Percentiles rank a stretch among this genome's conserved stretches.
Evolutionary conservation across 805 yeast species (phyloP).

Genomic region (Ogataea methanolica): DNA sequence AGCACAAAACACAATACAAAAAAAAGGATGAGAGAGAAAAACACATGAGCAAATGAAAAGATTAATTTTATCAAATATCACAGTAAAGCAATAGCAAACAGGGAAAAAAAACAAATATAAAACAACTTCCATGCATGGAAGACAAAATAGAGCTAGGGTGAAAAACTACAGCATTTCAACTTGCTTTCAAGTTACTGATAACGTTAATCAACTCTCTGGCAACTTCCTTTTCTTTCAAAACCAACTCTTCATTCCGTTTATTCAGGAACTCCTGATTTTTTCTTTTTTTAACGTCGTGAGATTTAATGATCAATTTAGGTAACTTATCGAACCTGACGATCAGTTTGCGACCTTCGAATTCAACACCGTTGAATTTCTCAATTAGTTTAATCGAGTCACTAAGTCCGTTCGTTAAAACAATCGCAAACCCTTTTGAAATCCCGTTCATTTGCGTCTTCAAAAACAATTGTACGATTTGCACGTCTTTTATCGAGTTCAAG

Average conservation of each 20-base stretch:
- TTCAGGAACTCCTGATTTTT: slow-evolving; percentile 9
- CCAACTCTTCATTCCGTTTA: slow-evolving; percentile 5
- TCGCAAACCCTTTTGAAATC: slow-evolving; percentile 56
- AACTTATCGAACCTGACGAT: slow-evolving; percentile 58
- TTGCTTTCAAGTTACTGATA: slow-evolving; percentile 15
- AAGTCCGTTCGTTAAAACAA: slow-evolving; percentile 46
- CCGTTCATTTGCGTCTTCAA: slow-evolving; percentile 39
- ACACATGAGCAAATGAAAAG: too few species aligned
- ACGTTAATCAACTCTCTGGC: slow-evolving; percentile 23
- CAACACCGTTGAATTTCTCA: slow-evolving; percentile 42
- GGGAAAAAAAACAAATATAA: neutral
- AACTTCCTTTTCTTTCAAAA: slow-evolving; percentile 22
- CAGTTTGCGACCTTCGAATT: slow-evolving; percentile 56
- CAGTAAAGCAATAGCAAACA: neutral
- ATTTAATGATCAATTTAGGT: slow-evolving; percentile 35
- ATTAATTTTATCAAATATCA: neutral
- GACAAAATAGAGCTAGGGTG: neutral
- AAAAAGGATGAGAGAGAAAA: too few species aligned
- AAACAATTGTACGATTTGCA: slow-evolving; percentile 11
- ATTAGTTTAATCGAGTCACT: slow-evolving; percentile 47
- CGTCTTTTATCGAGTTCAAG: slow-evolving; percentile 6
- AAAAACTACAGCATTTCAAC: neutral
- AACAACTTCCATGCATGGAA: neutral
- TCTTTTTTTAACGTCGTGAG: slow-evolving; percentile 20
- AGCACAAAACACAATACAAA: too few species aligned